Base-by-base conservation (phyloP, 805 yeast species). In the Metschnikowia borealis region DNA sequence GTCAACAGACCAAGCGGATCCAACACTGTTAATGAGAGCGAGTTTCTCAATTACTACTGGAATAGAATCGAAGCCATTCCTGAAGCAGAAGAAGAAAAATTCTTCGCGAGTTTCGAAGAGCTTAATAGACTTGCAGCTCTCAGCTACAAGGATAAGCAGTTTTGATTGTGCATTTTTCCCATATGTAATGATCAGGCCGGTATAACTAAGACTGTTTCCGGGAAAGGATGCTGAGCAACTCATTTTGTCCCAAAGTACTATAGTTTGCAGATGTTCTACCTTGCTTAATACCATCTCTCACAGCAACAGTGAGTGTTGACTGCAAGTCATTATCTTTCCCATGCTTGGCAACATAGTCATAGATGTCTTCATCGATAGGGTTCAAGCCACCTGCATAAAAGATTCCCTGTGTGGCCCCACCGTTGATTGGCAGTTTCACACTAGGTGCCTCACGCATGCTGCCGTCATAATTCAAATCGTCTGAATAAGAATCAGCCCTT, bases 191-290 rank as follows among this genome's bases (percentile, higher is more conserved):
- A 11, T n/a, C 6, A 23, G 31, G 31, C 31, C 8, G 32, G 41
- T 14, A 33, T 13, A n/a, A n/a, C 11, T 6, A 3, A 23, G 26
- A 46, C 26, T 49, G 39, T 34, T 23, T 47, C n/a, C 47, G 50
- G 17, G 70, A 60, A 21, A 86, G 68, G 34, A 86, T 69, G 17
- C 76, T 72, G 58, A 86, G 75, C 42, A 87, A 69, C 58, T 85
- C 89, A 60, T 86, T 87, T 54, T 83, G 77, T 58, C 94, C 94
- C 52, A 77, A 75, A 23, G 85, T 80, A 42, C 81, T 82, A 50
- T 78, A 84, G 29, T 72, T 78, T 1, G 94, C 92, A 44, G 78
- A 76, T 0, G 85, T 80, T 26, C 77, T 73, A 3, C 71, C 65
- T 26, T 75, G 71, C 32, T 69, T 70, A 18, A 83, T 85, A 8